These are phyloP conservation scores for Paracamarosporium sp. DNA, from an alignment of 2,329 filamentous ascomycete genomes.

Conservation along the genomic window DNA sequence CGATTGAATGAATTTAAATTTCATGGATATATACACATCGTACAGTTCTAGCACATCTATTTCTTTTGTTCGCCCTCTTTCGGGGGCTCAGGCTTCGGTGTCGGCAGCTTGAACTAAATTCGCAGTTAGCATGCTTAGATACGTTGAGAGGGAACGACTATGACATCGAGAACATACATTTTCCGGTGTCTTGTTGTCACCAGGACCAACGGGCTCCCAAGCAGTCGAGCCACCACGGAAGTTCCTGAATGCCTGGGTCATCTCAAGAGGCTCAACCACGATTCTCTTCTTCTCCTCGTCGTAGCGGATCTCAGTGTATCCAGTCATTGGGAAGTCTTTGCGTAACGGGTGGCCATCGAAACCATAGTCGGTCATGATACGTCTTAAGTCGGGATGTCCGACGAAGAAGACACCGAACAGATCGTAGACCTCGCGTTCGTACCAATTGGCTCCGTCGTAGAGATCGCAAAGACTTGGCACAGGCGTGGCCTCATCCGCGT, in stretches of 20 bases:
- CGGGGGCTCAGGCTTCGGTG: slow-evolving; percentile 86
- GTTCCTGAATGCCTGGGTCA: slow-evolving; percentile 98
- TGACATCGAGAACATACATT: slow-evolving; percentile 48
- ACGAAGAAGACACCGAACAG: slow-evolving; percentile 97
- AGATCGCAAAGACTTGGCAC: slow-evolving; percentile 86
- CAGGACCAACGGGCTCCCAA: slow-evolving; percentile 74
- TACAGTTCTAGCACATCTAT: slow-evolving; percentile 57
- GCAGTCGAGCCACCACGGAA: slow-evolving; percentile 80
- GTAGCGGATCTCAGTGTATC: slow-evolving; percentile 97
- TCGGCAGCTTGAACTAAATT: slow-evolving; percentile 86
- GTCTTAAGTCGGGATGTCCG: slow-evolving; percentile 90
- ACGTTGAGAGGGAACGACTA: background rate
- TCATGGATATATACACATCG: slow-evolving; percentile 48
- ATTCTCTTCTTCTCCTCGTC: slow-evolving; percentile 99
- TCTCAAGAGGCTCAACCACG: slow-evolving; percentile 94
- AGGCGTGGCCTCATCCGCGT: slow-evolving; percentile 93
- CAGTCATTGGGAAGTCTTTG: slow-evolving; percentile 97
- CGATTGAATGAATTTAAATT: slow-evolving; percentile 32
- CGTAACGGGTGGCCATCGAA: slow-evolving; percentile 97
- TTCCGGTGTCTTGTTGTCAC: slow-evolving; percentile 80
- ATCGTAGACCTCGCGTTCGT: slow-evolving; percentile 97
- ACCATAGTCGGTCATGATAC: slow-evolving; percentile 99
- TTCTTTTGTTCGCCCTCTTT: slow-evolving; percentile 93
- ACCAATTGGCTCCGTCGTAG: slow-evolving; percentile 98
- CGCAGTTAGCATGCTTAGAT: background rate